Evolutionary conservation across 352 stramenopile genomes (phyloP), one percentile per base, ranked within the genome.

Genomic region (Pythium volutum): DNA sequence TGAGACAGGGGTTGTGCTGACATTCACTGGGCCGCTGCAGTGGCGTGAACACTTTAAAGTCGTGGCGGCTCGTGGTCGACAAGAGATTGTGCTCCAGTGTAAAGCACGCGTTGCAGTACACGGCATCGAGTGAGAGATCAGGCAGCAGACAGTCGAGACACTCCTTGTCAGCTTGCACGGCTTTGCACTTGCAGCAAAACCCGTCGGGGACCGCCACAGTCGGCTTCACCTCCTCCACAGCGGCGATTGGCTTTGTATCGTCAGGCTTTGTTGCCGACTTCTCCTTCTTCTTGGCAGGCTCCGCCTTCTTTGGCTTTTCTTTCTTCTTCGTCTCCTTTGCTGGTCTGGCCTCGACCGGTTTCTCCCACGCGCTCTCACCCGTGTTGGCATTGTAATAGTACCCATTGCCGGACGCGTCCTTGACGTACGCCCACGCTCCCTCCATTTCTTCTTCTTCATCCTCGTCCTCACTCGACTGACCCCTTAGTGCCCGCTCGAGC

Each of bases 351-450:
- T 81, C 74, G 80, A 14, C 55, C 22, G 76, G 79, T 46, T 69
- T 65, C 12, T 83, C 76, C 83, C 83, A 92, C 7, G 65, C 64
- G 39, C 75, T 88, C 58, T 81, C 69, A 20, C 59, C 65, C 6
- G 77, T 88, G 2, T 25, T 49, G 10, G 71, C 54, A 31, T 90
- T 89, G 64, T 78, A 90, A 67, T 77, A 92, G 31, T 92, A 92
- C 14, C 53, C 39, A n/a, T 87, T 81, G 9, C 71, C 77, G 54
- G 80, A 76, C 26, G 74, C 71, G 53, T 88, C 77, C 4, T 16
- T 22, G 12, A 76, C 29, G 16, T 73, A 54, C 14, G 61, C 29
- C 80, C 80, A 88, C 7, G 62, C 55, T 1, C 59, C 41, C 11
- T 62, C 15, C 0, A 27, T 1, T n/a, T 59, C 22, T 4, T 47